Evolutionary conservation across 2,329 filamentous ascomycete species (phyloP).

Genomic region (Cladosporium sp.): DNA sequence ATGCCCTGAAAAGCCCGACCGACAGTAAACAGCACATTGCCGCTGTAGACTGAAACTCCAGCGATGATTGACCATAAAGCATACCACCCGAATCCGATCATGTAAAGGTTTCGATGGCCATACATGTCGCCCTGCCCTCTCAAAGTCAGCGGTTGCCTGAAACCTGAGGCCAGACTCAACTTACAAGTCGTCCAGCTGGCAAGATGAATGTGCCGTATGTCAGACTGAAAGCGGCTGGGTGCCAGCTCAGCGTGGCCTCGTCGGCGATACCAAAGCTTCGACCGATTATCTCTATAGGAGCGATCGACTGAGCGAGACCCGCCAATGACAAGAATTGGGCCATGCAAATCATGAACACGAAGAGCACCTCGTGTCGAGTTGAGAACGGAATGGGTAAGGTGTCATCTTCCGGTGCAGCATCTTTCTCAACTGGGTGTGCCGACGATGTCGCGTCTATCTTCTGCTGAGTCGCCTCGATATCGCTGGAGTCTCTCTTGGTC

Average conservation of each 20-base stretch:
- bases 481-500: not conserved
- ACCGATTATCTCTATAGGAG: constrained; percentile 44
- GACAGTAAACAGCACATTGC: constrained; percentile 34
- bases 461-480: not conserved
- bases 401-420: not conserved
- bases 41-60: constrained; percentile 36
- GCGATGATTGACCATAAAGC: constrained; percentile 33
- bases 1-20: constrained; percentile 39
- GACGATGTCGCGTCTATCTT: not conserved
- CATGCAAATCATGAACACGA: constrained; percentile 23
- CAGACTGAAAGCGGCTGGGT: constrained; percentile 40
- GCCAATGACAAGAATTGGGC: constrained; percentile 27
- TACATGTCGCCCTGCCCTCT: constrained; percentile 35
- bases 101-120: constrained; percentile 40
- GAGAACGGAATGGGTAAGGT: not conserved
- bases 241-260: constrained; percentile 41
- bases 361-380: constrained; percentile 19
- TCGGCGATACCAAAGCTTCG: constrained; percentile 37
- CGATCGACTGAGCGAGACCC: constrained; percentile 29
- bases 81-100: constrained; percentile 38
- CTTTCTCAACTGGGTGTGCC: not conserved
- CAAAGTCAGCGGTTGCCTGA: not conserved
- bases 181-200: constrained; percentile 35
- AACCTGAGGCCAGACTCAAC: not conserved
- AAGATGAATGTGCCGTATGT: constrained; percentile 45